These are phyloP conservation scores for Pythium oligandrum DNA, from an alignment of 352 stramenopile genomes.

Conservation along the genomic window DNA sequence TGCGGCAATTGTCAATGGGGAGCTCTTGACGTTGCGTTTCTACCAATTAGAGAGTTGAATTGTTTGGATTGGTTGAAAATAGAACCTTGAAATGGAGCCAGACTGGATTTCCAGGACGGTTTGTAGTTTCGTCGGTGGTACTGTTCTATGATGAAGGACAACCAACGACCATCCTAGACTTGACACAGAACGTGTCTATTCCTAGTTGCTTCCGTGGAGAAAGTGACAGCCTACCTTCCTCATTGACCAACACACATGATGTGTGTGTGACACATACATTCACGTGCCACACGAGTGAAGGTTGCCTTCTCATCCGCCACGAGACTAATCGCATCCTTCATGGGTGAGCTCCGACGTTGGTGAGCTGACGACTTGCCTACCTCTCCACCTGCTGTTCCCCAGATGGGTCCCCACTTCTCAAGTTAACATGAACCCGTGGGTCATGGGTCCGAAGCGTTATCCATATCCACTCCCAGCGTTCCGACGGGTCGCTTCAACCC, in stretches of 20 bases:
- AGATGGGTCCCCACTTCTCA: slow-evolving; percentile 1
- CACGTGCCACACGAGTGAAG: too few relatives aligned
- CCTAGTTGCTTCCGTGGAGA: too few relatives aligned
- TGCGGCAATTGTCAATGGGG: neutral
- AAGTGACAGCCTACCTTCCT: too few relatives aligned
- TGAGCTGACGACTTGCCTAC: neutral
- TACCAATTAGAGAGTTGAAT: neutral
- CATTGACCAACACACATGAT: too few relatives aligned
- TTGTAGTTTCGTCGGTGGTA: neutral
- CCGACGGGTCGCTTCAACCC: neutral
- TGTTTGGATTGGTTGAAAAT: slow-evolving; percentile 1
- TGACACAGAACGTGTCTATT: too few relatives aligned
- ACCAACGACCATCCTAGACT: neutral
- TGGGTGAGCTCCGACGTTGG: too few relatives aligned
- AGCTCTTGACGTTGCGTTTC: neutral
- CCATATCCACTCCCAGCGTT: neutral
- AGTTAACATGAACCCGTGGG: slow-evolving; percentile 1
- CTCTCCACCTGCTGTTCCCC: neutral
- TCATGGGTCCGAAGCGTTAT: neutral
- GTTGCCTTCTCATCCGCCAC: too few relatives aligned
- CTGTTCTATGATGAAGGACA: neutral
- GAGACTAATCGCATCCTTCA: too few relatives aligned
- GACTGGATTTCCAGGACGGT: too few relatives aligned
- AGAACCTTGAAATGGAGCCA: neutral
- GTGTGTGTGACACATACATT: too few relatives aligned